These are phyloP conservation scores for Sophora flavescens DNA, from an alignment of 306 rosid genomes.

Conservation along the genomic window DNA sequence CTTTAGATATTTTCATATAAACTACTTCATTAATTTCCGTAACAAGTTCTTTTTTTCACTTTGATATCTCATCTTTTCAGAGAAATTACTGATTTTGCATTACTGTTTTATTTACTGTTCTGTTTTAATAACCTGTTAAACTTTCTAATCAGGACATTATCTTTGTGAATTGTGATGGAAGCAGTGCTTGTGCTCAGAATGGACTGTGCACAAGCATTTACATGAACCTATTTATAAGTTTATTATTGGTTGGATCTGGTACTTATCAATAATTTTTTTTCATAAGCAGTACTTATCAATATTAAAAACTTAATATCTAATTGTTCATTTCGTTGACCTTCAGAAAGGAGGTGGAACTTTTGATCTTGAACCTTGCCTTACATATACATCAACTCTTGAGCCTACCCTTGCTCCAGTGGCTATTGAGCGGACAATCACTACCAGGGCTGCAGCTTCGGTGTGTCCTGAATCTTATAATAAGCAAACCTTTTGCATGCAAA, in stretches of 20 bases:
- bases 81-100: conserved; percentile 21
- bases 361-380: conserved; percentile 96
- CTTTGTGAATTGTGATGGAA: conserved; percentile 28
- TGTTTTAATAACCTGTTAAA: conserved; percentile 14
- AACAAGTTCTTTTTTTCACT: conserved; percentile 15
- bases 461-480: conserved; percentile 45
- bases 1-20: conserved; percentile 24
- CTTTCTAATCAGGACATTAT: background rate
- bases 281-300: background rate
- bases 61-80: conserved; percentile 16
- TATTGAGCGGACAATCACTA: conserved; percentile 96
- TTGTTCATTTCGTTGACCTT: conserved; percentile 38
- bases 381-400: conserved; percentile 91
- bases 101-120: conserved; percentile 8
- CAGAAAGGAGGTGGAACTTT: conserved; percentile 97
- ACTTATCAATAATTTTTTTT: conserved; percentile 1
- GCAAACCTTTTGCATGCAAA: conserved; percentile 5
- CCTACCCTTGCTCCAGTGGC: conserved; percentile 98
- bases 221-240: background rate
- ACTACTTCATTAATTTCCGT: conserved; percentile 4
- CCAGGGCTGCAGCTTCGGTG: conserved; percentile 99
- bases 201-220: conserved; percentile 3
- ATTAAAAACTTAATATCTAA: conserved; percentile 42
- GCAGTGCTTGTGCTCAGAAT: conserved; percentile 20
- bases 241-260: background rate